Percentiles rank a stretch among this genome's conserved stretches.
Conservation (phyloP, 2,329 filamentous ascomycete genomes). For the Aureobasidium sp. region DNA sequence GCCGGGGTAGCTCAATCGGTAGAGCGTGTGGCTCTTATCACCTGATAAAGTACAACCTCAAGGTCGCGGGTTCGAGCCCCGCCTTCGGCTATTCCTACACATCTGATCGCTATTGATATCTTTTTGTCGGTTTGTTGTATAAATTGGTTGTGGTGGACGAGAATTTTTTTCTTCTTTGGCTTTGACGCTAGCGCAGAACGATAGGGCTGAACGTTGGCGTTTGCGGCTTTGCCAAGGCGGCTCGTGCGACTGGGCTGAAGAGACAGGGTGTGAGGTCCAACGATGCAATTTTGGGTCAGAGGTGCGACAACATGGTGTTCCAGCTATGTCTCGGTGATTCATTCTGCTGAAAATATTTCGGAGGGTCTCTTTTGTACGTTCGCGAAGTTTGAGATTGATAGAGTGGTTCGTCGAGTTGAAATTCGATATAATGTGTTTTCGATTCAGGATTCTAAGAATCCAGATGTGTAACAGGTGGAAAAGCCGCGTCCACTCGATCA, state of each 20-base stretch:
- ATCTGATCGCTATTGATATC: not conserved
- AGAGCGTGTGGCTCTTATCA: constrained; percentile 41
- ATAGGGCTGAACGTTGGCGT: not conserved
- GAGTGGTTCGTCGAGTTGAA: not conserved
- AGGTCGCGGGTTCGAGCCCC: constrained; percentile 14
- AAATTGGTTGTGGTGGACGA: not conserved
- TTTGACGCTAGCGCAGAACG: not conserved
- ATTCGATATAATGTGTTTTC: not conserved
- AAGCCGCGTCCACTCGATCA: too few relatives aligned
- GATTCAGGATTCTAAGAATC: not conserved
- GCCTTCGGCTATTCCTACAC: constrained; percentile 12
- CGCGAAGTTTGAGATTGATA: not conserved
- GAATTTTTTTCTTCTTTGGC: not conserved
- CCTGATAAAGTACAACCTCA: not conserved
- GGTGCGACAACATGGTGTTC: not conserved
- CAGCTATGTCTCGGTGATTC: too few relatives aligned
- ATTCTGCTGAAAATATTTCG: not conserved
- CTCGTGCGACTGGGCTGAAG: not conserved
- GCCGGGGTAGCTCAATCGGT: constrained; percentile 44
- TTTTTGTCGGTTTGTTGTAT: not conserved
- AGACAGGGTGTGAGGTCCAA: not conserved
- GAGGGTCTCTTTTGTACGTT: not conserved
- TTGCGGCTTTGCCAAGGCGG: not conserved
- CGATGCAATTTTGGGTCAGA: not conserved
- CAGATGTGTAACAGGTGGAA: too few relatives aligned